Evolutionary conservation across 768 basidiomycete species (phyloP), one percentile per base, ranked within the genome.

Genomic region (Tylopilus felleus): DNA sequence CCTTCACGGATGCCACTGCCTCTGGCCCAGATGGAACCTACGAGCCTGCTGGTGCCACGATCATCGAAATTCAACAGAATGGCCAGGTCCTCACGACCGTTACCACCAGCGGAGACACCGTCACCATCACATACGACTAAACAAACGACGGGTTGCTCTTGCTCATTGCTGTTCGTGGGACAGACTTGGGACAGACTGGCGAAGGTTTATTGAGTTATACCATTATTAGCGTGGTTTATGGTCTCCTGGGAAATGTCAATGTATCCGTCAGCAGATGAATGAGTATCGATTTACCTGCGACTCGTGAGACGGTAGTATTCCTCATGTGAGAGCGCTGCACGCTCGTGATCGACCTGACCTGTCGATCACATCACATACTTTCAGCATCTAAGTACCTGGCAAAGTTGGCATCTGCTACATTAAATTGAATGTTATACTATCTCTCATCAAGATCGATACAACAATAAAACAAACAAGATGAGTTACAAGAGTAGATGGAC

Each of bases 21-120:
- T 47, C 40, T 21, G 59, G 56, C 8, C 21, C 51, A 1, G 29
- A 25, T 7, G 53, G 53, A 6, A 42, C 51, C 33, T 61, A 52
- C 36, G 56, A 46, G 8, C 57, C 59, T 22, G 29, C 31, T 1
- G 55, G 51, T 45, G 55, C 65, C 14, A 44, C 16, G 4, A n/a
- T 59, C 9, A 31, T 57, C 3, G 57, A 56, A 10, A 61, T 65
- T 16, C 1, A 51, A 17, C 60, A 66, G 49, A 31, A 47, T 12
- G 25, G 23, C 28, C 0, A 51, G 16, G 39, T 52, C 33, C 48
- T 56, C 46, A 67, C 65, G 3, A 53, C 54, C 9, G 53, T 56
- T 31, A 23, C 40, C 47, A 52, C 53, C 19, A 39, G 35, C 16
- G 45, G 41, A n/a, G 40, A 38, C 2, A 38, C 23, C n/a, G 21